These are phyloP conservation scores for Pythium rhizo-oryzae DNA, from an alignment of 352 stramenopile genomes.

Conservation along the genomic window DNA sequence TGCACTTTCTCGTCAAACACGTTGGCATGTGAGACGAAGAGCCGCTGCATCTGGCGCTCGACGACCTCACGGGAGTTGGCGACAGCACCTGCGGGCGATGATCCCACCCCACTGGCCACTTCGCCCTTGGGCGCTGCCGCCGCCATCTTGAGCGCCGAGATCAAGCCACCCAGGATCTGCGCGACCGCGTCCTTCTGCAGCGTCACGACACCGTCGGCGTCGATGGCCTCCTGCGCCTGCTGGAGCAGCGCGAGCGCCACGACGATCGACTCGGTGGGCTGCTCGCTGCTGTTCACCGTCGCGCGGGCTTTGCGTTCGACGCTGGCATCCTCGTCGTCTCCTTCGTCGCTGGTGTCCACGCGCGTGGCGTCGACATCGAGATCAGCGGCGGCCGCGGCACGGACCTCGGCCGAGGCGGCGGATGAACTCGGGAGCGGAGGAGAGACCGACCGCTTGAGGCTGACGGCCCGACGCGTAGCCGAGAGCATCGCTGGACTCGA, in stretches of 20 bases:
- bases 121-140: slow-evolving; percentile 5
- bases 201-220: slow-evolving; percentile 34
- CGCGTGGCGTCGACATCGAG: neutral
- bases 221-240: slow-evolving; percentile 47
- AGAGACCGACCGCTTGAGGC: neutral
- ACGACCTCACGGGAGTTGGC: slow-evolving; percentile 32
- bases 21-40: slow-evolving; percentile 78
- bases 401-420: neutral
- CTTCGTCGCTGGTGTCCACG: slow-evolving; percentile 4
- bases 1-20: slow-evolving; percentile 88
- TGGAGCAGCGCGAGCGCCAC: slow-evolving; percentile 59
- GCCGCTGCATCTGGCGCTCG: slow-evolving; percentile 69
- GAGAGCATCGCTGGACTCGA: slow-evolving; percentile 28
- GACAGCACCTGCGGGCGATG: neutral
- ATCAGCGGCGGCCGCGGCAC: neutral
- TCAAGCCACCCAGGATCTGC: slow-evolving; percentile 65
- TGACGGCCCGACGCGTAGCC: neutral
- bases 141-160: slow-evolving; percentile 52
- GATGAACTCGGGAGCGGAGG: neutral
- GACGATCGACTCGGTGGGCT: slow-evolving; percentile 40
- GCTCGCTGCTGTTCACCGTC: slow-evolving; percentile 17
- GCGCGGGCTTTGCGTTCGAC: neutral
- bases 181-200: slow-evolving; percentile 56
- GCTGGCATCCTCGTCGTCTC: neutral
- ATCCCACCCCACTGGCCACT: neutral